Evolutionary conservation across 768 basidiomycete species (phyloP), one percentile per base, ranked within the genome.

Genomic region (Agaricus blazei): DNA sequence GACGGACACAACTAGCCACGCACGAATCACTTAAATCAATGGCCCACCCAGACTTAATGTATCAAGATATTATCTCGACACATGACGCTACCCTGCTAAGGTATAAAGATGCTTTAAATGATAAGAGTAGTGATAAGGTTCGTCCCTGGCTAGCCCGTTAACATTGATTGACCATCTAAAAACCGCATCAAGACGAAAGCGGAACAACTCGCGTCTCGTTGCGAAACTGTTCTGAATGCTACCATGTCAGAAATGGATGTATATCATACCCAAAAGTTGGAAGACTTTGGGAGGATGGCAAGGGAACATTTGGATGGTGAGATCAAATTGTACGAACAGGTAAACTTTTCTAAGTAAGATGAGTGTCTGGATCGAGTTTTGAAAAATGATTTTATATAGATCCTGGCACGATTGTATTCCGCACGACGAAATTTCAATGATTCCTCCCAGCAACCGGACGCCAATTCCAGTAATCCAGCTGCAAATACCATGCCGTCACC

Each of bases 221-320:
- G 88, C 65, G 92, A 95, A 69, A 93, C 92, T 0, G 89, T 93
- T 6, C 72, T 95, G 27, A 93, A 94, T 66, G 84, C 83, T 8
- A 93, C 91, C 1, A 86, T 92, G 83, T 89, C 92, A 0, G 91
- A 94, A 72, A 84, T 93, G 75, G 87, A 90, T 48, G 83, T 79
- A 1, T 89, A 91, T 61, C 88, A 91, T 64, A 68, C 72, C 0
- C 87, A 90, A 67, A 88, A 90, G 66, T 64, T 67, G 6, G 87
- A 89, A 62, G 89, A 92, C 60, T 84, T 93, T 58, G 68, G 72
- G 14, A 69, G 65, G 1, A 59, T 89, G 12, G 71, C 82, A 3
- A 80, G 74, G 56, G 86, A 87, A 38, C 84, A 90, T 64, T 77
- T 93, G 2, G 88, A 92, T 59, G 86, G 83, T 6, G 87, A 92